Evolutionary conservation across 2,329 filamentous ascomycete genomes (phyloP), one percentile per base, ranked within the genome.

Genomic region (Neonectria hederae): DNA sequence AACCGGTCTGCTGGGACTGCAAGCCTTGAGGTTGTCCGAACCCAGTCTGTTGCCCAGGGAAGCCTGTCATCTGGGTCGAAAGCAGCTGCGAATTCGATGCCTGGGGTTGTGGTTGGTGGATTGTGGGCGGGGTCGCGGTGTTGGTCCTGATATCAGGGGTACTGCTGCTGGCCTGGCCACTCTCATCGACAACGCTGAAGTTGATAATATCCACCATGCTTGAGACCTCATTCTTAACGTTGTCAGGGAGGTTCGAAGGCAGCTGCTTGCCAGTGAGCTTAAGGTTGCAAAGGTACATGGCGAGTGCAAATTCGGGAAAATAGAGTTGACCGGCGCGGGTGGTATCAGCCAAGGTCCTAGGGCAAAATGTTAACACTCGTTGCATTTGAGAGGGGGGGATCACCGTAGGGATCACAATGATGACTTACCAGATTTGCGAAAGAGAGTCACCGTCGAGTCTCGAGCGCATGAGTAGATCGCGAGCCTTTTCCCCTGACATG

Each of bases 201-300:
- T 94, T 97, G 76, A 99, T 99, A 61, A 99, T 99, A 76, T 99
- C 96, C 43, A 99, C 96, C 94, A 99, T 98, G 80, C 96, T 97
- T 4, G 95, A 98, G 19, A 99, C 96, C 79, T 99, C 96, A 74
- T 99, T 99, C 82, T 90, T 92, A 69, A 99, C 90, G 63, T 89
- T 91, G 32, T 97, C 94, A 0, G 96, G 96, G 10, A 99, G 84
- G 6, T 76, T 79, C 2, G 84, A 76, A 0, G 96, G 96, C 24
- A 99, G 80, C 0, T 90, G 84, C 79, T 97, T 97, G 63, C 94
- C 93, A 0, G 93, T 96, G 63, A 98, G 84, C 77, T 91, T 96
- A 71, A 99, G 77, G 76, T 98, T 99, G 84, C 96, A 99, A 32
- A 99, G 88, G 74, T 99, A 99, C 96, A 99, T 98, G 66, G 96